Evolutionary conservation across 257 asterid genomes (phyloP).

Genomic region (Solanum gracilifrons): DNA sequence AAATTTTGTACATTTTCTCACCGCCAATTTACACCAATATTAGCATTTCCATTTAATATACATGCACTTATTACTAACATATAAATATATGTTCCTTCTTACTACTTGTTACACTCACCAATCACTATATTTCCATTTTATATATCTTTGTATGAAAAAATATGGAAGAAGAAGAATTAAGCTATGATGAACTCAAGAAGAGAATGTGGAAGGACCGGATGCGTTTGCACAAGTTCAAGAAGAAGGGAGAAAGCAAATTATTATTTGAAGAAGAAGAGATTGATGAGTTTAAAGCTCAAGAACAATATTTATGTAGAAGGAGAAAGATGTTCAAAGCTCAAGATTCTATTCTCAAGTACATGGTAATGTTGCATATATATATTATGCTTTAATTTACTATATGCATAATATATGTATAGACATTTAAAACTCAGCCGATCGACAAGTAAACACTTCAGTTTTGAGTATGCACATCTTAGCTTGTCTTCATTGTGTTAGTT

Average conservation of each 20-base stretch:
- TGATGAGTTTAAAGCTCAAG: slow-evolving; percentile 8
- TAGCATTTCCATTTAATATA: neutral
- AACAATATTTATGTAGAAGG: slow-evolving; percentile 22
- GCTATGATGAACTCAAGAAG: slow-evolving; percentile 26
- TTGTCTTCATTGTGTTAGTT: neutral
- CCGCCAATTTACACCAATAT: neutral
- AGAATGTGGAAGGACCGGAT: slow-evolving; percentile 47
- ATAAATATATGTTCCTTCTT: neutral
- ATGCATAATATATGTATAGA: neutral
- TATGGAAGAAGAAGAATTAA: slow-evolving; percentile 7
- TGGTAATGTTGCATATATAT: slow-evolving; percentile 8
- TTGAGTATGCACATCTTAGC: neutral
- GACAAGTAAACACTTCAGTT: too few species aligned
- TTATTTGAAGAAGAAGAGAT: slow-evolving; percentile 6
- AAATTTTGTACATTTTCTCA: neutral
- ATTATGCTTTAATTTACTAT: too few species aligned
- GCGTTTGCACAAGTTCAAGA: slow-evolving; percentile 30
- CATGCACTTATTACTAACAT: neutral
- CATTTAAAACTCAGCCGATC: neutral
- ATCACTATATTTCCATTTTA: neutral
- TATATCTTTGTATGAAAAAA: neutral
- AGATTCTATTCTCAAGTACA: slow-evolving; percentile 41
- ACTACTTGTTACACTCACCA: neutral
- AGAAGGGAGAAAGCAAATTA: slow-evolving; percentile 13
- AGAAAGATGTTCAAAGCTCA: slow-evolving; percentile 46